Conservation (phyloP, 139 green algal species). For the Dunaliella primolecta region DNA sequence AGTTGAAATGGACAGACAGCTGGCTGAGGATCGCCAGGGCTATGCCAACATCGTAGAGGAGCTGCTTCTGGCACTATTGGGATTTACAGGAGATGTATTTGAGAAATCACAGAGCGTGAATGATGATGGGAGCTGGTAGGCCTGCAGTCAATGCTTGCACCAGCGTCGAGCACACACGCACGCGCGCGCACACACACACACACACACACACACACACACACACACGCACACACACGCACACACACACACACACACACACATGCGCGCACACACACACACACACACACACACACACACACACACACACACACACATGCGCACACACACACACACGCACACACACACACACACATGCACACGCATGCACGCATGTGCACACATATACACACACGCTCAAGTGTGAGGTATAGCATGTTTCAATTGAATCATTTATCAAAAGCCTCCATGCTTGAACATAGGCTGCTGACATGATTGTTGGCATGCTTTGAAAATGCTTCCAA, state of each 20-base stretch:
- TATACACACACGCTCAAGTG: not conserved
- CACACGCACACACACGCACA: not conserved
- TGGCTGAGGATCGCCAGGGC: not conserved
- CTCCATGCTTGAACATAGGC: too few relatives aligned
- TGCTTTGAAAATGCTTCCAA: too few relatives aligned
- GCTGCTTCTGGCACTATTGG: slow-evolving; percentile 75
- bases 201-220: not conserved
- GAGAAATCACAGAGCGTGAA: not conserved
- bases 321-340: not conserved
- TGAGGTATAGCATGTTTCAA: too few relatives aligned
- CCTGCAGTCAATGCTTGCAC: not conserved
- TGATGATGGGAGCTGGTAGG: too few relatives aligned
- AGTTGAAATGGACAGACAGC: too few relatives aligned
- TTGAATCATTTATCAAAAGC: too few relatives aligned
- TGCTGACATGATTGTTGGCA: too few relatives aligned
- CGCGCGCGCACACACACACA: not conserved
- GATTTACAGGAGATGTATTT: slow-evolving; percentile 79
- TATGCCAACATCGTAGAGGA: slow-evolving; percentile 67
- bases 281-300: not conserved
- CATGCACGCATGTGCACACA: not conserved
- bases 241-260: not conserved
- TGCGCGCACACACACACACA: not conserved
- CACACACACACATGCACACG: not conserved
- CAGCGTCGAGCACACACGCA: not conserved
- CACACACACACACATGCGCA: not conserved